These are phyloP conservation scores for Botryotinia convoluta DNA, from an alignment of 2,329 filamentous ascomycete genomes.

Conservation along the genomic window DNA sequence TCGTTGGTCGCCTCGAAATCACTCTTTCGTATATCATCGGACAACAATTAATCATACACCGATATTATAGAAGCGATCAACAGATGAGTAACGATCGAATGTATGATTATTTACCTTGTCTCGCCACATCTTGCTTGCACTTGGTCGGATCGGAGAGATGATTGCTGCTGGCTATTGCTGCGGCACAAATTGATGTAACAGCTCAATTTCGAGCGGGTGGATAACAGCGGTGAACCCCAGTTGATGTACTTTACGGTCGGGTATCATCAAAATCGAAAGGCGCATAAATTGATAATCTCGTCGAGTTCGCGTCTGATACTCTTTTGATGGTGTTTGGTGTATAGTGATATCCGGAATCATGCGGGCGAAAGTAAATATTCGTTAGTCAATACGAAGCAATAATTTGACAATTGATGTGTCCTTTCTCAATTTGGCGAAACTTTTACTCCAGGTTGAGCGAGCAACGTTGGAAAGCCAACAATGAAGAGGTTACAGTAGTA, in stretches of 20 bases:
- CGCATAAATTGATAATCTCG: background rate
- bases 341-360: background rate
- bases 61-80: background rate
- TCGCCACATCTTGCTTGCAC: background rate
- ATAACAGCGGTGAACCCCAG: constrained; percentile 14
- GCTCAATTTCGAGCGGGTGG: constrained; percentile 11
- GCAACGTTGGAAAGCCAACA: background rate
- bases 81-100: background rate
- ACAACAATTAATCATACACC: background rate
- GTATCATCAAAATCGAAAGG: background rate
- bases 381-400: background rate
- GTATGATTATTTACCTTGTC: background rate
- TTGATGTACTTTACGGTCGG: background rate
- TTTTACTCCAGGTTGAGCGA: background rate
- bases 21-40: constrained; percentile 8
- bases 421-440: constrained; percentile 2
- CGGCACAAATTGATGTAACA: constrained; percentile 10
- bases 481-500: background rate
- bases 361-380: background rate
- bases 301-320: constrained; percentile 17
- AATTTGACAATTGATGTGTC: constrained; percentile 7
- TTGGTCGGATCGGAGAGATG: background rate
- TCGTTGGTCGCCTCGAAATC: background rate
- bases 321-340: background rate
- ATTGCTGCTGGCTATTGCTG: constrained; percentile 10